A percentile compares a stretch with the other conserved stretches of the same genome.
Conservation (phyloP, 2,329 filamentous ascomycete species). For the Drechslerella stenobrocha region DNA sequence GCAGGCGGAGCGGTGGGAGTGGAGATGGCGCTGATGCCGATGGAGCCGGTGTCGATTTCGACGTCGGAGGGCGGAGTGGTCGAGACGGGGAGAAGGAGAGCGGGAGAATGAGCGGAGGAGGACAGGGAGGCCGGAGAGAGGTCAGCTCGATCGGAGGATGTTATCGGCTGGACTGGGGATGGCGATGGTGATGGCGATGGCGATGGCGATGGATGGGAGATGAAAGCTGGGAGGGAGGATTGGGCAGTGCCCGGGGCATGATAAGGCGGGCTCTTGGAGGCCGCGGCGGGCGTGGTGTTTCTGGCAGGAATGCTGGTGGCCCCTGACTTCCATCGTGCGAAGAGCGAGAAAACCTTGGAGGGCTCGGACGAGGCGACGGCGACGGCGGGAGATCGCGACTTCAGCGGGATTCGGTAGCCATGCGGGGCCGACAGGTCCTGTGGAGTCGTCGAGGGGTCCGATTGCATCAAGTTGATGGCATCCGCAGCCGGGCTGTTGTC, state of each 20-base stretch:
- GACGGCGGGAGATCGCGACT: slow-evolving; percentile 27
- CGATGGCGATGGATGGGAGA: slow-evolving; percentile 20
- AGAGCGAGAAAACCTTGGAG: slow-evolving; percentile 39
- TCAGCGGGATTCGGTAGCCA: slow-evolving; percentile 44
- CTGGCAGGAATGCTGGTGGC: slow-evolving; percentile 14
- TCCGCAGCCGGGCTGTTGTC: slow-evolving; percentile 38
- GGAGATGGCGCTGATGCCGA: no score
- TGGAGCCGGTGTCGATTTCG: no score
- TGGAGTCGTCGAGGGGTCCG: slow-evolving; percentile 25
- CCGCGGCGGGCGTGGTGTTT: slow-evolving; percentile 4
- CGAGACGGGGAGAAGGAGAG: slow-evolving; percentile 12
- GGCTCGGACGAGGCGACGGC: slow-evolving; percentile 21
- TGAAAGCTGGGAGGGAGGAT: not conserved
- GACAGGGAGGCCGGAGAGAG: slow-evolving; percentile 4
- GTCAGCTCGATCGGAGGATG: slow-evolving; percentile 43
- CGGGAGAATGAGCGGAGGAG: not conserved
- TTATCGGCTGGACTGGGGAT: slow-evolving; percentile 29
- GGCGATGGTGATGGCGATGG: slow-evolving; percentile 23
- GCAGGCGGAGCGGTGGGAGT: no score
- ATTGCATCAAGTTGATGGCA: slow-evolving; percentile 44
- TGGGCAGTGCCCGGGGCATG: slow-evolving; percentile 26
- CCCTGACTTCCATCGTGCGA: slow-evolving; percentile 47
- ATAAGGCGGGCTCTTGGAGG: slow-evolving; percentile 16
- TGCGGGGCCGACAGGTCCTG: slow-evolving; percentile 24
- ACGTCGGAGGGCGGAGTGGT: slow-evolving; percentile 34